Conservation (phyloP, 805 yeast species). For the Wickerhamiella cacticola region DNA sequence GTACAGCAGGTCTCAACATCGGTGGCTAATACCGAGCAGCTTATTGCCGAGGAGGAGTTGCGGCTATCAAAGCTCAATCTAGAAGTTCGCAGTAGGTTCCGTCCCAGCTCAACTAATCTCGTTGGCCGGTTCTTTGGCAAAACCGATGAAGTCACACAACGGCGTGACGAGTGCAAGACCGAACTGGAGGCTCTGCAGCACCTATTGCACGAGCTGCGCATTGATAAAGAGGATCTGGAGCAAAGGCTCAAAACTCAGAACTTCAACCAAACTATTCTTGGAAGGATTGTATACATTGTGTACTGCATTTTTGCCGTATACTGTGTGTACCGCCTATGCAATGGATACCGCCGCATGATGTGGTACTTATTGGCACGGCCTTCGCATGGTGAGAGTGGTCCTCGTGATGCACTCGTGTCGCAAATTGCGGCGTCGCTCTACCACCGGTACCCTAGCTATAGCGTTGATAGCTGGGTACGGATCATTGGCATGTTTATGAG, state of each 20-base stretch:
- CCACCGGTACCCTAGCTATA: conserved; percentile 16
- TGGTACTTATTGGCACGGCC: conserved; percentile 21
- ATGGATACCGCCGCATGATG: conserved; percentile 22
- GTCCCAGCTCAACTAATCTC: conserved; percentile 23
- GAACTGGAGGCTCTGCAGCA: conserved; percentile 30
- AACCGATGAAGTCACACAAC: conserved; percentile 18
- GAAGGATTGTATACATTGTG: conserved; percentile 22
- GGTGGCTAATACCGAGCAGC: conserved; percentile 25
- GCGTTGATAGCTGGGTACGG: conserved; percentile 30
- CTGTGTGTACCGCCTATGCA: conserved; percentile 33
- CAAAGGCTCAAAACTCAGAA: conserved; percentile 23
- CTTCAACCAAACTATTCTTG: conserved; percentile 25
- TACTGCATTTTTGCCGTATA: conserved; percentile 30
- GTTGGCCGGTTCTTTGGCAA: conserved; percentile 22
- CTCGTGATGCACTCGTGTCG: conserved; percentile 22
- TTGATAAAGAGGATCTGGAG: conserved; percentile 25
- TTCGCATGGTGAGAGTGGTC: conserved; percentile 13
- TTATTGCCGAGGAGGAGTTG: conserved; percentile 24
- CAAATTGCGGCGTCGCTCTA: conserved; percentile 18
- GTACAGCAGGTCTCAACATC: conserved; percentile 25
- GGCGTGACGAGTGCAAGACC: conserved; percentile 16
- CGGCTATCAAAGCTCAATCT: conserved; percentile 22
- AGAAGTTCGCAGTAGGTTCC: conserved; percentile 17
- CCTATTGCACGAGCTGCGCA: conserved; percentile 26
- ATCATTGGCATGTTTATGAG: conserved; percentile 32